Base-by-base conservation (phyloP, 805 yeast genomes). In the Candida saitoana region DNA sequence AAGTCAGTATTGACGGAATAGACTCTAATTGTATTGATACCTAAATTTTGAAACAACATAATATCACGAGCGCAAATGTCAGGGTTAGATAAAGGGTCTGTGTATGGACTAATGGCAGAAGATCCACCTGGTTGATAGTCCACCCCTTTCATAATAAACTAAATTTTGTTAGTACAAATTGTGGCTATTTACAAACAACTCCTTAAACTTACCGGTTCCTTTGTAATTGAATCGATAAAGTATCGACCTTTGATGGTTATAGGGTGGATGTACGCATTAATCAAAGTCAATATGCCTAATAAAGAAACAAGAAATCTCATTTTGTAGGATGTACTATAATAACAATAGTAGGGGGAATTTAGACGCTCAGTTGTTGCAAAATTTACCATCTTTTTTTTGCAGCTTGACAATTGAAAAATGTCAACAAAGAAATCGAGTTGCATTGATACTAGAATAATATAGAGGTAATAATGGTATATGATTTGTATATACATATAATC, bases 61-160 rank as follows among this genome's bases (percentile, higher is more conserved):
- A 87, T 79, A 59, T 91, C 98, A 50, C 97, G 76, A 3, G 90
- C 84, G 67, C 98, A 91, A 15, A 62, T 55, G 9, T 73, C 64
- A 3, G 80, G 73, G 53, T 87, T 83, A 2, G 96, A 83, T 34
- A 91, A 69, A 0, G 96, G 96, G 57, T 91, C 98, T 7, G 51
- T 57, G 5, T 54, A 46, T 3, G 54, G 62, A n/a, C 67, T 67
- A 18, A 80, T 81, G 0, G 82, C 90, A 0, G 96, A 82, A 0
- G 96, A 82, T 0, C 97, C 98, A 7, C 97, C 97, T 0, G 97
- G 97, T 56, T 91, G 97, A 57, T 90, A 90, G 60, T 91, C 98
- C 1, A 91, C 85, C 15, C 98, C 98, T 60, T 78, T 82, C 29
- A 90, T 74, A 52, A 73, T 82, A 56, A 91, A 90, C 80, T 81